phyloP scores from a whole-genome alignment of 202 grass and related monocot species.

The Schoenoplectus tabernaemontani region DNA sequence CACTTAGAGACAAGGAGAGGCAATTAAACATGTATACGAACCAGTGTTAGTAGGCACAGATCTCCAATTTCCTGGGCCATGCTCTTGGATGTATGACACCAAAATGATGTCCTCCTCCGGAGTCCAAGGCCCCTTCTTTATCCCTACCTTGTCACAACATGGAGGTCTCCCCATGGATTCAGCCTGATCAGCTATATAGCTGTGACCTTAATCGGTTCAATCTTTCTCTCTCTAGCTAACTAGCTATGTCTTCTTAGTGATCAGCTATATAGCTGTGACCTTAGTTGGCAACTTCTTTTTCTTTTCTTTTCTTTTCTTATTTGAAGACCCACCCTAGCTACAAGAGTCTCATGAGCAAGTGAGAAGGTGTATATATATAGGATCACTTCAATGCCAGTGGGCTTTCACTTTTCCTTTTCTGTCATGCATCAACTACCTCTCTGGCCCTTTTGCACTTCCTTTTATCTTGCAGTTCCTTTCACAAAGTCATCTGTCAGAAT shows the following conservation, averaged over 20 bases:
- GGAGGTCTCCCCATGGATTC: slow-evolving; percentile 58
- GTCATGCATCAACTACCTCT: slow-evolving; percentile 34
- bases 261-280: not conserved
- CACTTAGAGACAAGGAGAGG: not conserved
- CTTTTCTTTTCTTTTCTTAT: not conserved
- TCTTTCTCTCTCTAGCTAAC: not conserved
- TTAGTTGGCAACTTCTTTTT: not conserved
- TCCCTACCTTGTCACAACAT: slow-evolving; percentile 70
- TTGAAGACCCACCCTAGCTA: no score
- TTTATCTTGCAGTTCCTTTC: slow-evolving; percentile 24
- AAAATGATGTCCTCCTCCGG: slow-evolving; percentile 90
- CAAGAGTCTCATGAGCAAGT: slow-evolving; percentile 20
- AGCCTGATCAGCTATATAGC: not conserved
- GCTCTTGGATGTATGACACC: slow-evolving; percentile 80
- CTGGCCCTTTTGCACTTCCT: slow-evolving; percentile 21
- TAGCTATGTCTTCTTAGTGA: not conserved
- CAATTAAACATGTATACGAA: not conserved
- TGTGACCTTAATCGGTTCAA: not conserved
- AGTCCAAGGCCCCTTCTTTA: slow-evolving; percentile 93
- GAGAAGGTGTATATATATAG: slow-evolving; percentile 10
- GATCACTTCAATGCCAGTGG: slow-evolving; percentile 22
- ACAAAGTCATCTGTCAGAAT: not conserved
- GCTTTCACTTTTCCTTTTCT: slow-evolving; percentile 24
- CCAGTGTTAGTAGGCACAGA: slow-evolving; percentile 68
- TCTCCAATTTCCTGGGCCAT: slow-evolving; percentile 81